phyloP scores from a whole-genome alignment of 371 early-diverging fungal species.

The Phascolomyces articulosus region DNA sequence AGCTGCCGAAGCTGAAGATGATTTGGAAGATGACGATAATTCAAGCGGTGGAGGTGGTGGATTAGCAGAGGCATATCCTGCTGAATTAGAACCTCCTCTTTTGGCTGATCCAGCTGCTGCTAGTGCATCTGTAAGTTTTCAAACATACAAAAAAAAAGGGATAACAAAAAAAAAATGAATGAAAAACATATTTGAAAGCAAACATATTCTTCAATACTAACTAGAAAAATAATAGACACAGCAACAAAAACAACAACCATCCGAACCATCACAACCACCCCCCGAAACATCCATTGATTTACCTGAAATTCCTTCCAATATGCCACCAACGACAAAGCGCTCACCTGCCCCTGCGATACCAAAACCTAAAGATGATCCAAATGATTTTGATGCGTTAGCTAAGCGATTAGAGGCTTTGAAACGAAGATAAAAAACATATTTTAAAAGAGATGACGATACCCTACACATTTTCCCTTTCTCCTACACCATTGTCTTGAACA shows the following conservation, averaged over 20 bases:
- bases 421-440: slow-evolving; percentile 23
- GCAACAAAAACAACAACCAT: not conserved
- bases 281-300: slow-evolving; percentile 24
- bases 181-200: too few relatives aligned
- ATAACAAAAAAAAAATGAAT: too few relatives aligned
- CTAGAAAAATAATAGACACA: not conserved
- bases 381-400: slow-evolving; percentile 71
- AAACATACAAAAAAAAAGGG: too few relatives aligned
- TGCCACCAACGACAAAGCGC: slow-evolving; percentile 28
- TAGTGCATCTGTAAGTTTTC: too few relatives aligned
- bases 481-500: too few relatives aligned
- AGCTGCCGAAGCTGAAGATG: slow-evolving; percentile 34
- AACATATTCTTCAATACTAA: not conserved
- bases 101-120: slow-evolving; percentile 3
- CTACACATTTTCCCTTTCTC: too few relatives aligned
- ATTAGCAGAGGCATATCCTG: slow-evolving; percentile 15
- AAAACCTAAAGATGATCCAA: slow-evolving; percentile 35
- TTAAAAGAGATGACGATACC: too few relatives aligned
- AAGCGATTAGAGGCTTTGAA: slow-evolving; percentile 78
- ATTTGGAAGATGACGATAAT: slow-evolving; percentile 20
- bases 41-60: slow-evolving; percentile 21
- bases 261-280: slow-evolving; percentile 4
- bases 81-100: slow-evolving; percentile 22
- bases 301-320: slow-evolving; percentile 40
- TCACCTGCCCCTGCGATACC: slow-evolving; percentile 14